Evolutionary conservation across 345 rosid genomes (phyloP).

Genomic region (Hypericum perforatum): DNA sequence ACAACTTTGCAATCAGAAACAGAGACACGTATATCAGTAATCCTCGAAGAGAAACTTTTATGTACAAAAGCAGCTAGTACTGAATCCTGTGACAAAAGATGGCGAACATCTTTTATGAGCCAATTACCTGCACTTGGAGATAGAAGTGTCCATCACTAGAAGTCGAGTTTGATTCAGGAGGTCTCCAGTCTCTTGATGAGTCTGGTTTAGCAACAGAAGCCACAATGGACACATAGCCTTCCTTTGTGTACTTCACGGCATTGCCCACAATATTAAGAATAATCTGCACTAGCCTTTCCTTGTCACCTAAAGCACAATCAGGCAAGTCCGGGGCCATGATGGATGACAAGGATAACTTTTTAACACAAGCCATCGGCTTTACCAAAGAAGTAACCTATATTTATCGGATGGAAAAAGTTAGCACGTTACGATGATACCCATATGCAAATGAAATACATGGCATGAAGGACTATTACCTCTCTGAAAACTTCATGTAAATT

Average conservation of each 20-base stretch:
- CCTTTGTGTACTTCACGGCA: constrained; percentile 92
- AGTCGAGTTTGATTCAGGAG: constrained; percentile 51
- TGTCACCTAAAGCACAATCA: constrained; percentile 64
- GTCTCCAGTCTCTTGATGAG: constrained; percentile 53
- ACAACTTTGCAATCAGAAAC: too few relatives aligned
- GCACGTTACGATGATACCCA: not conserved
- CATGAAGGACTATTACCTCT: constrained; percentile 44
- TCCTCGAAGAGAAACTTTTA: too few relatives aligned
- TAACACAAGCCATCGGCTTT: constrained; percentile 74
- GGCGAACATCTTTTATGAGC: constrained; percentile 9
- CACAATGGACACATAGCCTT: constrained; percentile 57
- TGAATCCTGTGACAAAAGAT: too few relatives aligned
- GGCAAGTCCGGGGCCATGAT: constrained; percentile 74
- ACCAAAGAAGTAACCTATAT: constrained; percentile 57
- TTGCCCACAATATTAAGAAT: constrained; percentile 75
- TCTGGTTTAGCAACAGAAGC: constrained; percentile 79
- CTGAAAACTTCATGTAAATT: constrained; percentile 54
- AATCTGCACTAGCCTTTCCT: constrained; percentile 75
- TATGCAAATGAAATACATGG: not conserved
- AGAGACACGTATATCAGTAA: too few relatives aligned
- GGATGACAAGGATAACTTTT: constrained; percentile 54
- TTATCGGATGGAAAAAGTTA: constrained; percentile 3
- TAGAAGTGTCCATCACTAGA: constrained; percentile 62
- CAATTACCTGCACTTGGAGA: constrained; percentile 63
- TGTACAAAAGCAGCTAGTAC: too few relatives aligned